A percentile compares a stretch with the other conserved stretches of the same genome.
Evolutionary conservation across 2,329 filamentous ascomycete species (phyloP).

Genomic region (Epichloe elymi): DNA sequence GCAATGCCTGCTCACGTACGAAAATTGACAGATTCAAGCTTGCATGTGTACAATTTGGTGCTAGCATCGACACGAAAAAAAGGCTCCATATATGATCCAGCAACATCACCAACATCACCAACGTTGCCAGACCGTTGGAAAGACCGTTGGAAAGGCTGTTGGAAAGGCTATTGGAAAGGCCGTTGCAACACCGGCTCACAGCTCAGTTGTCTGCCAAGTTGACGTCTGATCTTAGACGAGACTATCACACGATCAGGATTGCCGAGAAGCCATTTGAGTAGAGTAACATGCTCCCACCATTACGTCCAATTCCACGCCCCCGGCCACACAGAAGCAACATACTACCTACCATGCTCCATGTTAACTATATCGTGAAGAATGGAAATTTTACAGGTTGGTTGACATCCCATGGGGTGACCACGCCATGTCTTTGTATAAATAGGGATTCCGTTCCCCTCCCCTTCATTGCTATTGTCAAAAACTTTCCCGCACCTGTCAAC

Average conservation of each 20-base stretch:
- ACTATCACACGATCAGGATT: background rate
- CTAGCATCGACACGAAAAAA: background rate
- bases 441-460: background rate
- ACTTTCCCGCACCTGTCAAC: background rate
- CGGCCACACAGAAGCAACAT: background rate
- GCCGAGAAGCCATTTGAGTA: background rate
- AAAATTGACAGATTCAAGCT: background rate
- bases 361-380: background rate
- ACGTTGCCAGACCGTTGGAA: slow-evolving; percentile 4
- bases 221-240: background rate
- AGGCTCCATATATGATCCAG: background rate
- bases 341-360: background rate
- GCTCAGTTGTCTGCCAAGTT: background rate
- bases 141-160: background rate
- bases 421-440: background rate
- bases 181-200: background rate
- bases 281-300: slow-evolving; percentile 4
- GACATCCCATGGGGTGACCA: background rate
- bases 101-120: slow-evolving; percentile 3
- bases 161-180: background rate
- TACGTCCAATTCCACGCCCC: background rate
- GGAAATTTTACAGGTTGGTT: background rate
- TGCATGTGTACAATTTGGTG: background rate
- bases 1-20: background rate
- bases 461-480: background rate